A percentile compares a stretch with the other conserved stretches of the same genome.
Evolutionary conservation across 2,329 filamentous ascomycete genomes (phyloP).

Genomic region (Magnaporthales sp.): DNA sequence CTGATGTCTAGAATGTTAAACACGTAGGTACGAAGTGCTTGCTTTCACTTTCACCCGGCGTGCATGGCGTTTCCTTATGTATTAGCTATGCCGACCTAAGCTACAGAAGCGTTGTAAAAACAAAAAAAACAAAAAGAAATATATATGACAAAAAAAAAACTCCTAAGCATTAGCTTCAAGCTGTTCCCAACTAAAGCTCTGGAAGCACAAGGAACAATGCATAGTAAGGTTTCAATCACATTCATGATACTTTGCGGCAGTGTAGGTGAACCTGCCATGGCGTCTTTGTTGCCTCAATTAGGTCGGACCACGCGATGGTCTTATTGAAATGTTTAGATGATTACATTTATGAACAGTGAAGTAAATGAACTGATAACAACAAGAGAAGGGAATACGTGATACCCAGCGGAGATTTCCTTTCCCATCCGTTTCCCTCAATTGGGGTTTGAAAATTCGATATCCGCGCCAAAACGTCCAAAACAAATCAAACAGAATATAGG

Average conservation of each 20-base stretch:
- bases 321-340: background rate
- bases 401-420: conserved; percentile 1
- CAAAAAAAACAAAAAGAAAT: too few species aligned
- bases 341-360: background rate
- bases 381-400: background rate
- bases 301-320: background rate
- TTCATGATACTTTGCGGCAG: background rate
- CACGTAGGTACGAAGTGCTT: too few species aligned
- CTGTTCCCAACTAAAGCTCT: too few species aligned
- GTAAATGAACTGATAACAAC: conserved; percentile 5
- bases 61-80: too few species aligned
- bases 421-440: background rate
- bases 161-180: too few species aligned
- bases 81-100: too few species aligned
- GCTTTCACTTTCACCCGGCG: too few species aligned
- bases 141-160: too few species aligned
- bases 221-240: background rate
- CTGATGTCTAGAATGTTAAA: too few species aligned
- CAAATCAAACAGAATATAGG: background rate
- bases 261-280: background rate
- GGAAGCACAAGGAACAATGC: background rate
- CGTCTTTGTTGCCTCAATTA: background rate
- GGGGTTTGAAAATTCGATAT: background rate
- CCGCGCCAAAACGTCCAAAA: background rate
- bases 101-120: too few species aligned